Evolutionary conservation across 2,329 filamentous ascomycete species (phyloP), one percentile per base, ranked within the genome.

Genomic region (Akanthomyces uredinophilus): DNA sequence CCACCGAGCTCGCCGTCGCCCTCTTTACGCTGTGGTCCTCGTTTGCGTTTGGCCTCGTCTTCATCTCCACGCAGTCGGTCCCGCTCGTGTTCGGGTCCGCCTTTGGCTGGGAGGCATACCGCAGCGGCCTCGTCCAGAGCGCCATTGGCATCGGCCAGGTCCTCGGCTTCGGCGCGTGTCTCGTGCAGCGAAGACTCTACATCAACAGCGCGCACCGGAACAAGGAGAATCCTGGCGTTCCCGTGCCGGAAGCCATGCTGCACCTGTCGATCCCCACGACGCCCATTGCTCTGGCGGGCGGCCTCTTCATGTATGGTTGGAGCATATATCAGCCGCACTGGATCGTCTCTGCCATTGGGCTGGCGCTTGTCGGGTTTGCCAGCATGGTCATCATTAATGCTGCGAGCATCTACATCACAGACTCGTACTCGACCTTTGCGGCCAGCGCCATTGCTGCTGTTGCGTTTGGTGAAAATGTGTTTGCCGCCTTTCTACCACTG

Each of bases 381-480:
- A 65, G 52, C 47, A 65, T 61, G 46, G 52, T 63, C n/a, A 53
- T 65, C 5, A 41, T 65, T 13, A 63, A 61, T 18, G 41, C 57
- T 5, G 61, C 57, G 13, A 63, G 56, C 27, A 65, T 63, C 5
- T 65, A 65, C 57, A 51, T 65, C 7, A 65, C 61, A 11, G 64
- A 65, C 53, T 27, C 61, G 0, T 65, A 65, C 22, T 43, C 64
- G 1, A 24, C 29, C 7, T 61, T 61, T 51, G 64, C 64, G 0
- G 64, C 64, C 11, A 65, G 64, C 53, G 64, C 64, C 6, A 63
- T 65, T 22, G 64, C 64, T 3, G 64, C 61, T 2, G 64, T 65
- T 4, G 64, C 61, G 8, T 65, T 65, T 53, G 64, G 61, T 3
- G 64, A 65, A n/a, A 65, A 65, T 29, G 16, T 59, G 1, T 63